These are phyloP conservation scores for Byssochlamys sp. DNA, from an alignment of 2,329 filamentous ascomycete genomes.

Conservation along the genomic window DNA sequence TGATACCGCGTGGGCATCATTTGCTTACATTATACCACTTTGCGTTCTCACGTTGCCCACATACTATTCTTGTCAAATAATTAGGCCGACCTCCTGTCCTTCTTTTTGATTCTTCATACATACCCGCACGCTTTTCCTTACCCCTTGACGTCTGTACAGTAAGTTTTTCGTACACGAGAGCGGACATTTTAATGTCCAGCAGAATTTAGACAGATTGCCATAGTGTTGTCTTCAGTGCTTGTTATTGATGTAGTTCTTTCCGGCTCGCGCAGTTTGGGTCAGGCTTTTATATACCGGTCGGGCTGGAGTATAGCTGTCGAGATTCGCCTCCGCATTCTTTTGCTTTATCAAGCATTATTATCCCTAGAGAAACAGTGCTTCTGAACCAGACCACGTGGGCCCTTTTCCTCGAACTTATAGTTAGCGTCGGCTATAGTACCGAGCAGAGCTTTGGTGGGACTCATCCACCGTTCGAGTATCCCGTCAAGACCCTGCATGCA, in stretches of 20 bases:
- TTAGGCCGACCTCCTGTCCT: neutral
- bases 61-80: neutral
- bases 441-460: neutral
- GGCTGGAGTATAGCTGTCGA: neutral
- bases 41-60: neutral
- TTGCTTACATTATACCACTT: neutral
- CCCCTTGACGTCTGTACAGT: neutral
- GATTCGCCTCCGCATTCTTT: neutral
- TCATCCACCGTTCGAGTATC: neutral
- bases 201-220: neutral
- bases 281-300: neutral
- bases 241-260: neutral
- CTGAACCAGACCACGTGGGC: neutral
- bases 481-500: neutral
- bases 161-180: neutral
- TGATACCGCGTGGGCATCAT: neutral
- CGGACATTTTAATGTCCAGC: neutral
- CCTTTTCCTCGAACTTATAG: neutral
- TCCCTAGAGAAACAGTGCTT: neutral
- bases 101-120: neutral
- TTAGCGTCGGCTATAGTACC: neutral
- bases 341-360: neutral
- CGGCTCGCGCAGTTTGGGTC: neutral
- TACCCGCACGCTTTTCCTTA: neutral
- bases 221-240: neutral